These are phyloP conservation scores for Aspergillus fumigatus DNA, from an alignment of 2,329 filamentous ascomycete genomes.

Conservation along the genomic window DNA sequence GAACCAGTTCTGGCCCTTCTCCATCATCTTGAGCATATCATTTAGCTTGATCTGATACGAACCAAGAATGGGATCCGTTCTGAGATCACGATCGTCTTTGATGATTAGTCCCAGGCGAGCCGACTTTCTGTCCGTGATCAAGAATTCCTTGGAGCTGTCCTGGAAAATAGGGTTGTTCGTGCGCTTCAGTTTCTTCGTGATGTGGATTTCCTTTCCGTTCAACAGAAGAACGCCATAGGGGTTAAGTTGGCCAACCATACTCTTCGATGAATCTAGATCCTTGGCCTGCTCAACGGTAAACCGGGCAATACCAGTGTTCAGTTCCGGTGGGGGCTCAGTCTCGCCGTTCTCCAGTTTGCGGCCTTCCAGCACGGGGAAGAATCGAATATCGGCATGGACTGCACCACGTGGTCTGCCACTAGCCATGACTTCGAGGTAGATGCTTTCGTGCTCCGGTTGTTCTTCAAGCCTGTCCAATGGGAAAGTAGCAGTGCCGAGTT, in stretches of 20 bases:
- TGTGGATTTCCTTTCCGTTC: conserved; percentile 86
- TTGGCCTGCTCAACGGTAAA: conserved; percentile 96
- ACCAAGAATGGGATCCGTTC: conserved; percentile 76
- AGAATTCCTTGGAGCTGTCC: conserved; percentile 84
- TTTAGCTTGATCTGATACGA: conserved; percentile 94
- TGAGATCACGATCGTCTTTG: conserved; percentile 89
- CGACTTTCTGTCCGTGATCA: conserved; percentile 88
- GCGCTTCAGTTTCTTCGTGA: conserved; percentile 87
- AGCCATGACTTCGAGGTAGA: conserved; percentile 75
- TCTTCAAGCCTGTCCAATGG: conserved; percentile 76
- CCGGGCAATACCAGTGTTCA: conserved; percentile 87
- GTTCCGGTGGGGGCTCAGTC: conserved; percentile 74
- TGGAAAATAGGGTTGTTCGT: conserved; percentile 98
- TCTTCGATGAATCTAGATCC: conserved; percentile 88
- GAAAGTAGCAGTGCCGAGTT: conserved; percentile 83
- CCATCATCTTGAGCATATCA: conserved; percentile 85
- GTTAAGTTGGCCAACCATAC: conserved; percentile 82
- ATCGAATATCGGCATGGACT: conserved; percentile 76
- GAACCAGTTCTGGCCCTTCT: conserved; percentile 95
- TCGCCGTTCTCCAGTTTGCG: conserved; percentile 66
- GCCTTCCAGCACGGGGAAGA: conserved; percentile 86
- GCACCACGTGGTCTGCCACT: conserved; percentile 81
- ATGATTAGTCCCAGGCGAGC: conserved; percentile 87
- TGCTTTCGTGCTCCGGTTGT: conserved; percentile 72
- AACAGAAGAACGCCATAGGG: conserved; percentile 85